Evolutionary conservation across 495 filamentous ascomycete species (phyloP), one percentile per base, ranked within the genome.

Genomic region (Aspergillus avenaceus): DNA sequence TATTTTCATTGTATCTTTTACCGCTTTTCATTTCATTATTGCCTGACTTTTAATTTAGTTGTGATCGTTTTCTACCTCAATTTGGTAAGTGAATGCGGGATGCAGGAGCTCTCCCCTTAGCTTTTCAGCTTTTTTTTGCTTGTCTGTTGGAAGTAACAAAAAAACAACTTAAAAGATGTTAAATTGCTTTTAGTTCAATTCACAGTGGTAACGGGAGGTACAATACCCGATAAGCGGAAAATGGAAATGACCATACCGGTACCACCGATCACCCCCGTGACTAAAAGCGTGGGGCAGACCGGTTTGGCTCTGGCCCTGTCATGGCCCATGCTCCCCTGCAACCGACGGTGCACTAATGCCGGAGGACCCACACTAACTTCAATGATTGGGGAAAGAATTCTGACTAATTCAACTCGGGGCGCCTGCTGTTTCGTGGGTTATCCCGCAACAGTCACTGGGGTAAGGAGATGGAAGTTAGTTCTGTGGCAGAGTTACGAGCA

Each of bases 401-500:
- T 37, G 40, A 40, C 23, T 38, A 38, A 18, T 21, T n/a, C 45
- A 28, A 41, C 25, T 43, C 42, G 50, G 40, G 42, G 41, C 24
- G 47, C 5, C 28, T 50, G 52, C 27, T 49, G 45, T 50, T 55
- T 50, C 42, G 52, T 55, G 47, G 52, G 48, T 48, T 45, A 49
- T 54, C 55, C 55, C 55, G 55, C 55, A 51, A 58, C 50, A 54
- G 47, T 58, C 55, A 49, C 55, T 44, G 55, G 55, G 55, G 50
- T 54, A 50, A 31, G 25, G 45, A 47, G 43, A 41, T 32, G 23
- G 41, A 2, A 21, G 36, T 26, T 37, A 36, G 29, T 23, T n/a
- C 41, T 31, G 26, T 28, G 32, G 41, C 29, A 24, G 26, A 49
- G n/a, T 49, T 41, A 31, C 31, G 34, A 38, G 34, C 34, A 38